Conservation (phyloP, 2,329 filamentous ascomycete species). For the Fusarium robinianum region DNA sequence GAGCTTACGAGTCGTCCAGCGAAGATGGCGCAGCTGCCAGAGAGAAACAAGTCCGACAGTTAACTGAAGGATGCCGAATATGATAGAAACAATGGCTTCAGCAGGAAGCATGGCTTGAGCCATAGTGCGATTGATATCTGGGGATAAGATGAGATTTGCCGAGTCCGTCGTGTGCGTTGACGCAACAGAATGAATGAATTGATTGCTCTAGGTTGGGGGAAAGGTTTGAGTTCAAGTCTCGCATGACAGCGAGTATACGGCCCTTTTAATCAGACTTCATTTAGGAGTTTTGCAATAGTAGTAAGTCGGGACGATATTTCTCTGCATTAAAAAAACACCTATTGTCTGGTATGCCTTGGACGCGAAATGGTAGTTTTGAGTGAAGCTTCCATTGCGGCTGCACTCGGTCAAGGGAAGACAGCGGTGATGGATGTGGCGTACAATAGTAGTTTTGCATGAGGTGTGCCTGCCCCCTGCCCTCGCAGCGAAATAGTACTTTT, state of each 20-base stretch:
- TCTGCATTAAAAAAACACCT: too few relatives aligned
- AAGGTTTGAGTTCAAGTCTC: background rate
- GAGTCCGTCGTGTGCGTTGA: background rate
- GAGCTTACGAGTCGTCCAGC: background rate
- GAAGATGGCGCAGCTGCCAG: too few relatives aligned
- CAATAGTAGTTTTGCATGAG: background rate
- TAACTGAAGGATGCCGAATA: slow-evolving; percentile 1
- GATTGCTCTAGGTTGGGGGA: background rate
- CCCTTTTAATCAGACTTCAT: background rate
- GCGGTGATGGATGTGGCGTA: too few relatives aligned
- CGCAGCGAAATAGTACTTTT: background rate
- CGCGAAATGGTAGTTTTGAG: too few relatives aligned
- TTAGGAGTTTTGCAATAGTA: too few relatives aligned
- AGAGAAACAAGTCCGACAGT: slow-evolving; percentile 1
- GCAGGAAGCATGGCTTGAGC: background rate
- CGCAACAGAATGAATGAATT: too few relatives aligned
- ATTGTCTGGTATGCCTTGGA: too few relatives aligned
- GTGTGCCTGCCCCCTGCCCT: background rate
- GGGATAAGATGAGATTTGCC: background rate
- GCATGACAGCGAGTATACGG: background rate
- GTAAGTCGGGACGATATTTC: too few relatives aligned
- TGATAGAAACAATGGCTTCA: background rate
- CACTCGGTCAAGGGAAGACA: background rate
- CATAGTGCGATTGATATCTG: background rate
- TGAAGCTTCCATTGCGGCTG: background rate